These are phyloP conservation scores for Candida ulmi DNA, from an alignment of 805 yeast genomes.

Conservation along the genomic window DNA sequence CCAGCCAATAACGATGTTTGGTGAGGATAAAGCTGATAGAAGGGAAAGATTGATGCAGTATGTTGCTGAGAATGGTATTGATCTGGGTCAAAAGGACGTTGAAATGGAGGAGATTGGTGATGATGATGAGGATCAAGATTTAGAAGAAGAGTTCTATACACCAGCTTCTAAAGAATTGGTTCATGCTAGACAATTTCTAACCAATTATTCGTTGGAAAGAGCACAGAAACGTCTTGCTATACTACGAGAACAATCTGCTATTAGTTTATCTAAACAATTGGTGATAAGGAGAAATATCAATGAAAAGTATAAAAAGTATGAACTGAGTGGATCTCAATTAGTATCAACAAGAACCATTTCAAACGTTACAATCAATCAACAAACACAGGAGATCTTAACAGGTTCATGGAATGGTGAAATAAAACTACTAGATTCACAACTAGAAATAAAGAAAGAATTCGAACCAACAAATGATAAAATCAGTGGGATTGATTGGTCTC, in stretches of 20 bases:
- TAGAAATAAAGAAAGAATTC: constrained; percentile 25
- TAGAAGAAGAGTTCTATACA: constrained; percentile 78
- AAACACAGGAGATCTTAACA: constrained; percentile 39
- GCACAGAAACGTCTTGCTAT: constrained; percentile 37
- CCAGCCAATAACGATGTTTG: constrained; percentile 51
- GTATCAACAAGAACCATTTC: constrained; percentile 69
- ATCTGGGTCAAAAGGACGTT: constrained; percentile 16
- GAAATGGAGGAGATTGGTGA: constrained; percentile 19
- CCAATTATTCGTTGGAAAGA: constrained; percentile 42
- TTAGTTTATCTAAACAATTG: constrained; percentile 38
- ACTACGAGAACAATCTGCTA: constrained; percentile 26
- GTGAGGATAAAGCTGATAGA: constrained; percentile 58
- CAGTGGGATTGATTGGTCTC: constrained; percentile 66
- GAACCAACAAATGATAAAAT: constrained; percentile 52
- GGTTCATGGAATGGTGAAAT: constrained; percentile 86
- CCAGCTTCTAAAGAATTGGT: constrained; percentile 60
- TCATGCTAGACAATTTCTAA: constrained; percentile 45
- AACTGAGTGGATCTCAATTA: constrained; percentile 62
- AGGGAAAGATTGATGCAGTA: constrained; percentile 51
- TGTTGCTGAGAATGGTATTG: constrained; percentile 29
- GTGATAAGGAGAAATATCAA: constrained; percentile 40
- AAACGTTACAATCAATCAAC: constrained; percentile 38
- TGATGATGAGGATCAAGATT: constrained; percentile 38
- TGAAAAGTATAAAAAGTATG: constrained; percentile 28
- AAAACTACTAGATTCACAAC: constrained; percentile 39